These are phyloP conservation scores for Yarrowia galli DNA, from an alignment of 1,139 yeast genomes.

Conservation along the genomic window DNA sequence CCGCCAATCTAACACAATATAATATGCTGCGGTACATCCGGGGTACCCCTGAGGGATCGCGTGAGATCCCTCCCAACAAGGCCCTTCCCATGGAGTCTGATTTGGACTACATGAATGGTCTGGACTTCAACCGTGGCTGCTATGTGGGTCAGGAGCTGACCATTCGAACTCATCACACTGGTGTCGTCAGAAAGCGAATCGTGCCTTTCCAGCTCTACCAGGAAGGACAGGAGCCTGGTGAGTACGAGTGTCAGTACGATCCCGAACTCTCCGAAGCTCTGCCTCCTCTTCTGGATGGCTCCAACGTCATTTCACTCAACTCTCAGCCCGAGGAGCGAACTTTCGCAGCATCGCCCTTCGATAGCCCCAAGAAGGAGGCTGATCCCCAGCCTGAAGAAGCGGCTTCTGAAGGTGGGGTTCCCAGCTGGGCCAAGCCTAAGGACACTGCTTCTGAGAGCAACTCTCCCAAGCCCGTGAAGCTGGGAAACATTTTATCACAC, in stretches of 20 bases:
- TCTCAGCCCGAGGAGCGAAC: slow-evolving; percentile 23
- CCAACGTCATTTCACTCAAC: slow-evolving; percentile 24
- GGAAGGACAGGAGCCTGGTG: slow-evolving; percentile 30
- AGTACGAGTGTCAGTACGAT: slow-evolving; percentile 41
- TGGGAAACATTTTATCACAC: slow-evolving; percentile 65
- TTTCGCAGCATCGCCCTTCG: slow-evolving; percentile 41
- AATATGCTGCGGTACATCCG: slow-evolving; percentile 60
- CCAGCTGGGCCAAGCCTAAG: slow-evolving; percentile 26
- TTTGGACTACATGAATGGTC: slow-evolving; percentile 81
- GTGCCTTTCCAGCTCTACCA: slow-evolving; percentile 69
- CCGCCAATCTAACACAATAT: slow-evolving; percentile 50
- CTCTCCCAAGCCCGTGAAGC: slow-evolving; percentile 20
- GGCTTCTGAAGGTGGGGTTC: slow-evolving; percentile 7
- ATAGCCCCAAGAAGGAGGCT: slow-evolving; percentile 35
- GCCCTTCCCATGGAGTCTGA: slow-evolving; percentile 84
- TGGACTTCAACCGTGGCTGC: slow-evolving; percentile 90
- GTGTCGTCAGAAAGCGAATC: slow-evolving; percentile 79
- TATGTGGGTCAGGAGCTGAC: slow-evolving; percentile 96
- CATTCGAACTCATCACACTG: slow-evolving; percentile 83
- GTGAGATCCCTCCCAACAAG: slow-evolving; percentile 57
- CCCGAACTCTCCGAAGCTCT: slow-evolving; percentile 26
- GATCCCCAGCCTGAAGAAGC: slow-evolving; percentile 10
- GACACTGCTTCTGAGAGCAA: not conserved
- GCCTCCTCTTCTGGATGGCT: slow-evolving; percentile 26
- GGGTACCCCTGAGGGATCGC: slow-evolving; percentile 71